Percentiles rank a stretch among this genome's conserved stretches.
Evolutionary conservation across 2,329 filamentous ascomycete genomes (phyloP).

Genomic region (Aspergillus spinulosporus): DNA sequence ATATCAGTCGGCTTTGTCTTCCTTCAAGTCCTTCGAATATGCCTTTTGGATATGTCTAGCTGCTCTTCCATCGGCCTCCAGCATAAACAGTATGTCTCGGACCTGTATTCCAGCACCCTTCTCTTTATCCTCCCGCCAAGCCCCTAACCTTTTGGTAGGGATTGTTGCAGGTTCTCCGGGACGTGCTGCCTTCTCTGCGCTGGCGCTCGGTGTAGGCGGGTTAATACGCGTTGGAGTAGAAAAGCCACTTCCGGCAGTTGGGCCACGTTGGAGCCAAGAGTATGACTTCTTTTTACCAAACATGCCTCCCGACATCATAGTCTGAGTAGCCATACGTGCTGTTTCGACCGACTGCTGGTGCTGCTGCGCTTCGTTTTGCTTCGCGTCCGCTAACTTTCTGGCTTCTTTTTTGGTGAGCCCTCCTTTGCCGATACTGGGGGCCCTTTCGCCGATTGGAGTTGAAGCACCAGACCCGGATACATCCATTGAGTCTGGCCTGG

Average conservation of each 20-base stretch:
- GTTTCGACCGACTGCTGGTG: slow-evolving; percentile 83
- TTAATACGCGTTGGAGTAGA: slow-evolving; percentile 39
- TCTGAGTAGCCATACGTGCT: slow-evolving; percentile 72
- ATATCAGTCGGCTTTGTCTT: slow-evolving; percentile 37
- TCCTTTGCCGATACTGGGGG: slow-evolving; percentile 65
- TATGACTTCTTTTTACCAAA: slow-evolving; percentile 52
- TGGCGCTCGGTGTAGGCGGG: slow-evolving; percentile 32
- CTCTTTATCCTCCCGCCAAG: slow-evolving; percentile 74
- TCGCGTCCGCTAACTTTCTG: slow-evolving; percentile 70
- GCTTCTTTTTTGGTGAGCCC: slow-evolving; percentile 84
- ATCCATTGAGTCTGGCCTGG: slow-evolving; percentile 58
- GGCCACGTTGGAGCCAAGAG: slow-evolving; percentile 47
- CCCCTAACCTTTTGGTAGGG: slow-evolving; percentile 64
- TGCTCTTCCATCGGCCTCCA: slow-evolving; percentile 71
- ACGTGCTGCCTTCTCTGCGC: slow-evolving; percentile 32
- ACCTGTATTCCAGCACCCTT: slow-evolving; percentile 79
- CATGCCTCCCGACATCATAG: slow-evolving; percentile 53
- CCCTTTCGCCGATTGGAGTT: slow-evolving; percentile 45
- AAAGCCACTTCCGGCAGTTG: slow-evolving; percentile 38
- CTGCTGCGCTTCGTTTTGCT: slow-evolving; percentile 73
- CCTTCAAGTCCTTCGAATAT: slow-evolving; percentile 45
- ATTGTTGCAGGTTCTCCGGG: slow-evolving; percentile 35
- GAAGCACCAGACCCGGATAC: slow-evolving; percentile 63
- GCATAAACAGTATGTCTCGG: slow-evolving; percentile 74
- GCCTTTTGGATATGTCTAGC: slow-evolving; percentile 46